These are phyloP conservation scores for Boletus rubroflammeus DNA, from an alignment of 768 basidiomycete species.

Conservation along the genomic window DNA sequence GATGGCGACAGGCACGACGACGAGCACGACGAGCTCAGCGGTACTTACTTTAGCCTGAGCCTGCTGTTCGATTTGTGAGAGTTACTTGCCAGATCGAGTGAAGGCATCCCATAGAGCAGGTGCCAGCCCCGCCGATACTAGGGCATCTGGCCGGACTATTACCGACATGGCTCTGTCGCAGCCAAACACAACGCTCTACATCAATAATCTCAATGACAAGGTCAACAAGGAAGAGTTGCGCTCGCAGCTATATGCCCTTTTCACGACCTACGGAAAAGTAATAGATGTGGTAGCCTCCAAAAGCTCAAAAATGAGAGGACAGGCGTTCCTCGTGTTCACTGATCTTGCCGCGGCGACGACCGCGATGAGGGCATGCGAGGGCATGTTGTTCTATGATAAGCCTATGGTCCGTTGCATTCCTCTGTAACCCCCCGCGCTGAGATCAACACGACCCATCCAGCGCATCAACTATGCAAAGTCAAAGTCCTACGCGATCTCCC, in stretches of 20 bases:
- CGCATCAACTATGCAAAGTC: conserved; percentile 88
- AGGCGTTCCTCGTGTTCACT: conserved; percentile 94
- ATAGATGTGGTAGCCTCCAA: conserved; percentile 93
- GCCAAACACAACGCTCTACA: conserved; percentile 85
- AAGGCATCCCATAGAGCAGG: neutral
- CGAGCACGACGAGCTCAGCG: neutral
- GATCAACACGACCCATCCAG: conserved; percentile 39
- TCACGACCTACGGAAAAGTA: conserved; percentile 90
- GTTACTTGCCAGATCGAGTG: conserved; percentile 14
- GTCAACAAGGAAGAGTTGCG: conserved; percentile 88
- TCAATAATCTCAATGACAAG: conserved; percentile 92
- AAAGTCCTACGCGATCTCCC: conserved; percentile 82
- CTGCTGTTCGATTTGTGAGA: too few species aligned
- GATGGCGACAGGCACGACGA: conserved; percentile 5
- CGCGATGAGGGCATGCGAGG: conserved; percentile 89
- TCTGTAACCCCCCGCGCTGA: conserved; percentile 1
- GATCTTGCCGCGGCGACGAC: conserved; percentile 89
- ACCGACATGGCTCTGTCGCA: conserved; percentile 48
- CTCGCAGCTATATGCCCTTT: conserved; percentile 78
- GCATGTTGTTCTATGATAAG: conserved; percentile 91
- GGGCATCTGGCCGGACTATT: neutral
- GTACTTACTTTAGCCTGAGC: too few species aligned
- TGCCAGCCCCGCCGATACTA: too few species aligned
- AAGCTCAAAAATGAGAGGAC: conserved; percentile 80
- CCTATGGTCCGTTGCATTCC: conserved; percentile 62